Evolutionary conservation across 768 basidiomycete genomes (phyloP).

Genomic region (Rhizopogon rudus): DNA sequence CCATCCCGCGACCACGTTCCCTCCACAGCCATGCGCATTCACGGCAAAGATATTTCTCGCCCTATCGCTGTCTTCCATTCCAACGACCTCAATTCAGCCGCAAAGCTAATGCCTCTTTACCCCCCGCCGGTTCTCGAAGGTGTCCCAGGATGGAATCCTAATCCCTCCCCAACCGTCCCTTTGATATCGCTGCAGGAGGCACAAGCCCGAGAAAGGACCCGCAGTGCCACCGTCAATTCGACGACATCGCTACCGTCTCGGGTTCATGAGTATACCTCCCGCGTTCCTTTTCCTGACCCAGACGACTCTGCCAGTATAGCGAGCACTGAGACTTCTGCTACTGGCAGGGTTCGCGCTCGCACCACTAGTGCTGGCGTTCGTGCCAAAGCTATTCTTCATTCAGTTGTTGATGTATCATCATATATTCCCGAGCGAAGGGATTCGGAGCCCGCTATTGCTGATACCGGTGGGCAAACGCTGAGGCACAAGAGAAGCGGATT

Average conservation of each 20-base stretch:
- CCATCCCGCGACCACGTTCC: constrained; percentile 12
- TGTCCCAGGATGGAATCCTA: constrained; percentile 49
- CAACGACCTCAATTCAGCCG: constrained; percentile 18
- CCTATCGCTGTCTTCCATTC: constrained; percentile 41
- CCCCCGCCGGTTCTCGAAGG: constrained; percentile 27
- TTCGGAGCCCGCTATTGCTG: constrained; percentile 28
- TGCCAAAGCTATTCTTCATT: constrained; percentile 33
- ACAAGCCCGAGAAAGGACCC: constrained; percentile 58
- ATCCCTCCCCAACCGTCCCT: constrained; percentile 45
- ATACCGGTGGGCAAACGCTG: constrained; percentile 37
- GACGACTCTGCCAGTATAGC: constrained; percentile 23
- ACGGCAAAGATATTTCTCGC: constrained; percentile 52
- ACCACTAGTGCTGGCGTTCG: constrained; percentile 60
- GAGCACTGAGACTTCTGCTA: constrained; percentile 13
- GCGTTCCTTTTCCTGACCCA: constrained; percentile 27
- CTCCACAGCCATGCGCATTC: constrained; percentile 20
- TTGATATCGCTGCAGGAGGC: constrained; percentile 80
- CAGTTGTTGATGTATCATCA: constrained; percentile 31
- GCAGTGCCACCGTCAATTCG: constrained; percentile 40
- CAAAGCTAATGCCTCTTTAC: constrained; percentile 28
- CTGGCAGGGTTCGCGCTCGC: constrained; percentile 40
- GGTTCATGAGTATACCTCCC: constrained; percentile 20
- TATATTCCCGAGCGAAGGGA: constrained; percentile 34
- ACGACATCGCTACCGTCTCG: constrained; percentile 21
- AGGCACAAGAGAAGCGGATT: constrained; percentile 82